These are phyloP conservation scores for Picea sitchensis DNA, from an alignment of 75 land plant species.

Conservation along the genomic window DNA sequence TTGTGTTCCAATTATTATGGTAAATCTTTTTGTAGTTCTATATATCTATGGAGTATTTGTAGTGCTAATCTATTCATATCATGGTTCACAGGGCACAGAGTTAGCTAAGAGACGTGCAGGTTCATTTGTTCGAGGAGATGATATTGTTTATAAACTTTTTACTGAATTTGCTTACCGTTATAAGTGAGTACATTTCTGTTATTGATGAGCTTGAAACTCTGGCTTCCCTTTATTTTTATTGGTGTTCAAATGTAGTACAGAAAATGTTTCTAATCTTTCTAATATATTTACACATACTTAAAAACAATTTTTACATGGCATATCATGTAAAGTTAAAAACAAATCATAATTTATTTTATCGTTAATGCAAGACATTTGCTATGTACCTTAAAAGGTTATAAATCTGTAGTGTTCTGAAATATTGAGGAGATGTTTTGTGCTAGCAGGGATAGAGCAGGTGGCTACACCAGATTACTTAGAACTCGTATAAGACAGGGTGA, in stretches of 20 bases:
- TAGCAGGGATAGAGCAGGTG: constrained; percentile 84
- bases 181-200: constrained; percentile 30
- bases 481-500: constrained; percentile 93
- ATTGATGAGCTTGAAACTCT: background rate
- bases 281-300: background rate
- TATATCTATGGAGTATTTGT: background rate
- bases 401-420: constrained; percentile 1
- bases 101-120: constrained; percentile 73
- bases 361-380: background rate
- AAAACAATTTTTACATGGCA: background rate
- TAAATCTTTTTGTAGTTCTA: too few species aligned
- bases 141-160: constrained; percentile 84
- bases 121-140: constrained; percentile 89
- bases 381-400: background rate
- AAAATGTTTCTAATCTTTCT: too few species aligned
- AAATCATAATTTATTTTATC: background rate
- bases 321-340: background rate
- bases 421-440: constrained; percentile 1
- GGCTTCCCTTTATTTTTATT: background rate
- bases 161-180: constrained; percentile 88
- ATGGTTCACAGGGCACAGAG: constrained; percentile 59
- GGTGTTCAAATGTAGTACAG: background rate
- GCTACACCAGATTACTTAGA: constrained; percentile 87
- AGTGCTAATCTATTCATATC: background rate
- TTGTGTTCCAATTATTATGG: background rate